Conservation (phyloP, 148 eudicot genomes). For the Cornus florida region DNA sequence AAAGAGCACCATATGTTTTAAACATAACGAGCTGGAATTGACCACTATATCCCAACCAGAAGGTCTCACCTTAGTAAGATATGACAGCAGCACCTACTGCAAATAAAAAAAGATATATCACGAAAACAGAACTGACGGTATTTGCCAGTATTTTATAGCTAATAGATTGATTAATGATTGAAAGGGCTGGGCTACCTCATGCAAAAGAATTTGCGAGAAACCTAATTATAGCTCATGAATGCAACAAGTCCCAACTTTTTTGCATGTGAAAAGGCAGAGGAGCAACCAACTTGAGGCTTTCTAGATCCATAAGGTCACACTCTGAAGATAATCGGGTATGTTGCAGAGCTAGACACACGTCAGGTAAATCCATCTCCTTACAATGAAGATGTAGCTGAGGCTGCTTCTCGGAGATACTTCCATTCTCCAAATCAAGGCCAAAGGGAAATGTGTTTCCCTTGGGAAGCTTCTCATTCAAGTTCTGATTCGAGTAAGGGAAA, state of each 20-base stretch:
- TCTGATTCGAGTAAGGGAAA: slow-evolving; percentile 13
- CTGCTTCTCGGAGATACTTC: slow-evolving; percentile 69
- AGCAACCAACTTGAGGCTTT: slow-evolving; percentile 59
- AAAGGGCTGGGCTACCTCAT: not conserved
- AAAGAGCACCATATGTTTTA: not conserved
- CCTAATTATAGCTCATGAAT: slow-evolving; percentile 21
- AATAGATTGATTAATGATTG: not conserved
- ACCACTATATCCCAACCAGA: not conserved
- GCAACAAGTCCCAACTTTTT: slow-evolving; percentile 72
- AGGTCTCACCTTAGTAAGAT: not conserved
- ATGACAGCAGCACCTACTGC: not conserved
- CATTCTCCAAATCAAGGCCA: slow-evolving; percentile 49
- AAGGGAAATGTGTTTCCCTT: slow-evolving; percentile 20
- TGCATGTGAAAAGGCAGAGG: slow-evolving; percentile 91
- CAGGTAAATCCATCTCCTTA: slow-evolving; percentile 74
- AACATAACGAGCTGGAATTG: not conserved
- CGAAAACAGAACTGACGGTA: too few relatives aligned
- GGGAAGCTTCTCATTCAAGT: slow-evolving; percentile 10
- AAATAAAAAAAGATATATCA: too few relatives aligned
- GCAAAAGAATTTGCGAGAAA: not conserved
- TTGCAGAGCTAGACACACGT: slow-evolving; percentile 48
- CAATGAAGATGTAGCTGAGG: slow-evolving; percentile 82
- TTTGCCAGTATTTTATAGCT: not conserved
- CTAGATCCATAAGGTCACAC: slow-evolving; percentile 43
- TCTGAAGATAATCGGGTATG: slow-evolving; percentile 32